Conservation (phyloP, 2,329 filamentous ascomycete genomes). For the Pestalotiopsis sp. region DNA sequence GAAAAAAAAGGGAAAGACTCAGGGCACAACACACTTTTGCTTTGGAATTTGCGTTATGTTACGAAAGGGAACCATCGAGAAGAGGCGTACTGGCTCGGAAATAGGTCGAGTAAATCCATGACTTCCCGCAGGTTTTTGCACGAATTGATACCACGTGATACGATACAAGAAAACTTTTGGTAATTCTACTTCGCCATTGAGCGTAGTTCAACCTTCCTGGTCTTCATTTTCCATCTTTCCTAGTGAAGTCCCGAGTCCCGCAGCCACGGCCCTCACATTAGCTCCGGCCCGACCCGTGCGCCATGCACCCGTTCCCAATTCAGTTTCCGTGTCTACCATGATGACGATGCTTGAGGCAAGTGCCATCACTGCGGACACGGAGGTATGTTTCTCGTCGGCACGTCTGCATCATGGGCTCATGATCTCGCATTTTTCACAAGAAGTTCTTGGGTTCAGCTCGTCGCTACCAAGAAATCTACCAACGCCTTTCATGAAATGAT, state of each 20-base stretch:
- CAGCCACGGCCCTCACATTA: background rate
- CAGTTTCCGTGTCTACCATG: background rate
- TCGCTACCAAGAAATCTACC: too few relatives aligned
- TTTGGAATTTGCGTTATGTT: conserved; percentile 18
- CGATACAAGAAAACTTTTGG: background rate
- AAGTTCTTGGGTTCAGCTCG: too few relatives aligned
- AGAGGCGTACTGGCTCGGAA: conserved; percentile 35
- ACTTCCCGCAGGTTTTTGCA: conserved; percentile 8
- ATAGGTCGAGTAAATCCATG: conserved; percentile 34
- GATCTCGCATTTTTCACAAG: too few relatives aligned
- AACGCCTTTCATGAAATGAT: too few relatives aligned
- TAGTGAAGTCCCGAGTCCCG: background rate
- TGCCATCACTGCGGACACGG: too few relatives aligned
- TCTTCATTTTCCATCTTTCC: background rate
- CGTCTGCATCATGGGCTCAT: too few relatives aligned
- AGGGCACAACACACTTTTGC: conserved; percentile 16
- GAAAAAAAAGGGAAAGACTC: conserved; percentile 14
- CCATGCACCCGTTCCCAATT: background rate
- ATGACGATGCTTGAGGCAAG: background rate
- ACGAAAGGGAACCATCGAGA: conserved; percentile 22
- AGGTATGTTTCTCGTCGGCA: too few relatives aligned
- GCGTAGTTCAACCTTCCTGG: background rate
- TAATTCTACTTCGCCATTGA: background rate
- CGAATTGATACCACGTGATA: conserved; percentile 11
- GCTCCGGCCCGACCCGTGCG: background rate